Evolutionary conservation across 208 protist species (phyloP), one percentile per base, ranked within the genome.

Genomic region (Acanthamoeba sp.): DNA sequence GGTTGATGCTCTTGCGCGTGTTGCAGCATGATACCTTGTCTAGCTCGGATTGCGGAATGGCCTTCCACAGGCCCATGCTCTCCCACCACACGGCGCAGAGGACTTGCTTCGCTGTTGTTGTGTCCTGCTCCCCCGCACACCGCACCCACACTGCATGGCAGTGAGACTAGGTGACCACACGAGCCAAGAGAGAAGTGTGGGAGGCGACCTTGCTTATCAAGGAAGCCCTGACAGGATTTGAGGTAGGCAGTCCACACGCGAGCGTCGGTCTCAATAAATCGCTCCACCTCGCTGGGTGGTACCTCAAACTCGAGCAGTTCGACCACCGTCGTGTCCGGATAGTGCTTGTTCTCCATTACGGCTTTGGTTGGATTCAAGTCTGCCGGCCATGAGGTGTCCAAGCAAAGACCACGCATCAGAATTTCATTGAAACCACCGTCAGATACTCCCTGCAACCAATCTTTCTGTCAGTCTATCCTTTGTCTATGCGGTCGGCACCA

Each of bases 141-240:
- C 73, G 34, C 32, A 84, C 73, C 73, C 73, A 84, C 73, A 84
- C 73, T 84, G 14, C 34, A 62, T 80, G 32, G 55, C 55, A 62
- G 55, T 22, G n/a, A n/a, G n/a, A n/a, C n/a, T n/a, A n/a, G n/a
- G n/a, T n/a, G n/a, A n/a, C n/a, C n/a, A n/a, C n/a, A n/a, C n/a
- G n/a, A n/a, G n/a, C n/a, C n/a, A n/a, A n/a, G n/a, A 22, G n/a
- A 66, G 24, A 66, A 24, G 59, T 32, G 10, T 4, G 5, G 45
- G 45, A 50, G 9, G 14, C 52, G 45, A 82, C 73, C 73, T 84
- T 84, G 73, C 73, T 84, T 84, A 20, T 52, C n/a, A 38, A 84
- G 73, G 73, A 84, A 84, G 24, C 73, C 73, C 7, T 6, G 1
- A 27, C 73, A 84, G 4, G 73, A 84, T 18, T 0, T 4, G 38